Percentiles rank a stretch among this genome's conserved stretches.
These are phyloP conservation scores for Daldinia caldariorum DNA, from an alignment of 495 filamentous ascomycete species.

Conservation along the genomic window DNA sequence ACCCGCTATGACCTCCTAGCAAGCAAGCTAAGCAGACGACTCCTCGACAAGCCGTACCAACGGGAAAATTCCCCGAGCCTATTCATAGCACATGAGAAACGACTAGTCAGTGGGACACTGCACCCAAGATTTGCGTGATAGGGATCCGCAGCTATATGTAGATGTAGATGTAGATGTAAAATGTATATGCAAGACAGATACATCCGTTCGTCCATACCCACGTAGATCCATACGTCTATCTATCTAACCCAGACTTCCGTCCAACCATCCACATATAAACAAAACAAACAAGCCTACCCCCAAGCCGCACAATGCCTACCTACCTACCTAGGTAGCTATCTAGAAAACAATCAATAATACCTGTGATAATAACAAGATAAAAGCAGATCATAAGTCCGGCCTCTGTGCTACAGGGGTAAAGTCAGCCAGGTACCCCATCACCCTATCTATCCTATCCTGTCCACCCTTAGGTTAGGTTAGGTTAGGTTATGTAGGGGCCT, in stretches of 20 bases:
- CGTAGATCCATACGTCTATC: not conserved
- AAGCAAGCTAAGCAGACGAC: not conserved
- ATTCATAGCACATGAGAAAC: slow-evolving; percentile 13
- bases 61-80: slow-evolving; percentile 17
- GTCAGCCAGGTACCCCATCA: not conserved
- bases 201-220: not conserved
- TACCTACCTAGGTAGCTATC: no score
- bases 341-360: not conserved
- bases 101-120: not conserved
- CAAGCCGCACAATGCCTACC: not conserved
- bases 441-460: no score
- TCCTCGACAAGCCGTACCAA: not conserved
- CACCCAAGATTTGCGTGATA: not conserved
- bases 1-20: not conserved
- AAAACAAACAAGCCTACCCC: not conserved
- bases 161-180: no score
- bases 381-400: not conserved
- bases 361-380: not conserved
- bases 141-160: not conserved
- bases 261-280: not conserved
- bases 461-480: no score
- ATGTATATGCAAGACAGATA: not conserved
- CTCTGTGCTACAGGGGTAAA: not conserved
- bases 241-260: not conserved
- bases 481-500: no score